Evolutionary conservation across 1,284 basidiomycete species (phyloP).

Genomic region (Leccinum insolens): DNA sequence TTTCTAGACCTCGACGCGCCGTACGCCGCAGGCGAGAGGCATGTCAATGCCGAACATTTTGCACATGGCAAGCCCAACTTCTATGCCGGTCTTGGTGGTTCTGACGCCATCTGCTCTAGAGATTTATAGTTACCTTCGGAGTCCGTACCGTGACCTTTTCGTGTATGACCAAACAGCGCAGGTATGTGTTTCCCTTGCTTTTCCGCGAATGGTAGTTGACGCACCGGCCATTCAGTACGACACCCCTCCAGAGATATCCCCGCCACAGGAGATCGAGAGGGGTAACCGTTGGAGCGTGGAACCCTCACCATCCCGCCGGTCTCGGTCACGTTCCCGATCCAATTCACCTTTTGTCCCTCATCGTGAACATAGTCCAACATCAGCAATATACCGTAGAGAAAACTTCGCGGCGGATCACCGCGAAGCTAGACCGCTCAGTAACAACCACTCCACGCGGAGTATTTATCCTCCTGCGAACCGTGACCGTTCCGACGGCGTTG

Average conservation of each 20-base stretch:
- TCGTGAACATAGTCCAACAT: constrained; percentile 5
- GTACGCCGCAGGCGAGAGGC: constrained; percentile 55
- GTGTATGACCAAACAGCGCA: constrained; percentile 83
- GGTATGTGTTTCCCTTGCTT: constrained; percentile 44
- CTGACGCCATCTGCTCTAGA: constrained; percentile 47
- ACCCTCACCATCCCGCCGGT: constrained; percentile 2
- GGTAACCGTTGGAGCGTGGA: constrained; percentile 43
- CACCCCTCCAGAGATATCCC: constrained; percentile 39
- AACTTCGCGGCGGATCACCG: constrained; percentile 9
- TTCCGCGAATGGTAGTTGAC: constrained; percentile 9
- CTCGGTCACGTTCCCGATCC: constrained; percentile 30
- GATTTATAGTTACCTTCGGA: constrained; percentile 83
- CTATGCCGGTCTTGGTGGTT: not conserved
- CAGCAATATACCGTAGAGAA: constrained; percentile 1
- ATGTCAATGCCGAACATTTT: constrained; percentile 83
- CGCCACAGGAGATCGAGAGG: constrained; percentile 35
- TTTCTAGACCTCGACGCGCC: constrained; percentile 78
- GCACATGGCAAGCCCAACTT: constrained; percentile 68
- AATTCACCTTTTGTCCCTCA: constrained; percentile 14
- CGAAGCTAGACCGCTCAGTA: constrained; percentile 4
- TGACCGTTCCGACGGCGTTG: constrained; percentile 1
- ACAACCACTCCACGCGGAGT: constrained; percentile 6
- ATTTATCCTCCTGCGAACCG: constrained; percentile 2
- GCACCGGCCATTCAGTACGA: constrained; percentile 53
- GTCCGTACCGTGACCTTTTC: constrained; percentile 79